Conservation (phyloP, 495 filamentous ascomycete genomes). For the Neurospora sp. region DNA sequence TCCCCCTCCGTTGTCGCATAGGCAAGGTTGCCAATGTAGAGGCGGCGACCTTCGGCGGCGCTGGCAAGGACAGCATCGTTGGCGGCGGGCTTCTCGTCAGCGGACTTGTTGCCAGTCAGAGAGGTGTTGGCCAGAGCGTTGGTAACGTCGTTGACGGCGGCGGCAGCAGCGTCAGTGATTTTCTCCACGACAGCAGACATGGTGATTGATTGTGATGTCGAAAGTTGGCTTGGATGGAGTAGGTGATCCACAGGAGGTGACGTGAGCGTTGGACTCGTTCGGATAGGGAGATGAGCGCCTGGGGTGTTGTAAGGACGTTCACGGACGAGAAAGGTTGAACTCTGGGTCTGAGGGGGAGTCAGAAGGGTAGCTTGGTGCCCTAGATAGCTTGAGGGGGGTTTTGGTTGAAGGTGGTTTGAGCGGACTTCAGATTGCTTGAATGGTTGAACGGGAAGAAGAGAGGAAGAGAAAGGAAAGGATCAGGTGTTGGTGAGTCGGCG, state of each 20-base stretch:
- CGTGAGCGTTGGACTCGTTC: slow-evolving; percentile 24
- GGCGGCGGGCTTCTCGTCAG: slow-evolving; percentile 42
- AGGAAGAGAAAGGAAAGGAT: slow-evolving; percentile 27
- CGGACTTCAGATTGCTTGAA: slow-evolving; percentile 35
- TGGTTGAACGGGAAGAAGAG: slow-evolving; percentile 33
- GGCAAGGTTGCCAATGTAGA: slow-evolving; percentile 99
- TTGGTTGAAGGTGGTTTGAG: slow-evolving; percentile 25
- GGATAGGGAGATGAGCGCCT: slow-evolving; percentile 21
- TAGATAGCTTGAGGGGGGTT: slow-evolving; percentile 48
- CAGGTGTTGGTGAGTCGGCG: slow-evolving; percentile 17
- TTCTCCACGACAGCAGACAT: slow-evolving; percentile 57
- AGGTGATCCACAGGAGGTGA: slow-evolving; percentile 23
- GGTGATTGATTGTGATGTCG: slow-evolving; percentile 29
- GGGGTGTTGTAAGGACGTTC: slow-evolving; percentile 24
- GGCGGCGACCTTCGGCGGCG: slow-evolving; percentile 94
- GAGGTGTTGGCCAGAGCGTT: slow-evolving; percentile 71
- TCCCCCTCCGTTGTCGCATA: slow-evolving; percentile 99
- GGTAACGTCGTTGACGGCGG: slow-evolving; percentile 72
- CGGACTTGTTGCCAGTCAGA: slow-evolving; percentile 46
- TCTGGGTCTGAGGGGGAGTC: slow-evolving; percentile 49
- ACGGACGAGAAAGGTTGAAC: slow-evolving; percentile 37
- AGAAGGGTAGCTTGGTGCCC: slow-evolving; percentile 88
- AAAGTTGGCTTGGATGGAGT: slow-evolving; percentile 25
- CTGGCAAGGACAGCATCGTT: slow-evolving; percentile 89
- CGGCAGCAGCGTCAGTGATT: slow-evolving; percentile 48